Evolutionary conservation across 495 filamentous ascomycete species (phyloP).

Genomic region (Podospora pseudopauciseta): DNA sequence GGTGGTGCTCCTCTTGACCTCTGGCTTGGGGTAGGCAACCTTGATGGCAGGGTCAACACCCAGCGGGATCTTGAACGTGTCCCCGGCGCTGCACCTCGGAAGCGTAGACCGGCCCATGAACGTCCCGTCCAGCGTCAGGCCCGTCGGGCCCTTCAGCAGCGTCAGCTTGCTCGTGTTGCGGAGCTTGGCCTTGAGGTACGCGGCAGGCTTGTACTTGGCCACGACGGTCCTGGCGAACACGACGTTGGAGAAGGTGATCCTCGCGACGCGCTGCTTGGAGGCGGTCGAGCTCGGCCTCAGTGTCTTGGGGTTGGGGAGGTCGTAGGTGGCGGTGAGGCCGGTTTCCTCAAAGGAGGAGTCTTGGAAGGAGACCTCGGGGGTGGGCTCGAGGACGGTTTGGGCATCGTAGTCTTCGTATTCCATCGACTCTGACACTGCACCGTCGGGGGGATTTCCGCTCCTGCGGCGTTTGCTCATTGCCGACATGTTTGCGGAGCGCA

Average conservation of each 20-base stretch:
- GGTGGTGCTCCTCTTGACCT: slow-evolving; percentile 49
- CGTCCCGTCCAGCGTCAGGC: slow-evolving; percentile 64
- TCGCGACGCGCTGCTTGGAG: slow-evolving; percentile 48
- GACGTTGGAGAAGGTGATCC: slow-evolving; percentile 40
- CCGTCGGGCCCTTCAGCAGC: slow-evolving; percentile 57
- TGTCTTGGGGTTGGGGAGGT: slow-evolving; percentile 53
- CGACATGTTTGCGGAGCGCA: background rate
- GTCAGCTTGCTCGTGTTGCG: slow-evolving; percentile 57
- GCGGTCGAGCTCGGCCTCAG: slow-evolving; percentile 39
- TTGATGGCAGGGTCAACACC: slow-evolving; percentile 63
- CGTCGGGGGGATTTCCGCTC: no score
- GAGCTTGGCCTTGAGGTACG: slow-evolving; percentile 63
- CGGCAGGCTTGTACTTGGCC: slow-evolving; percentile 62
- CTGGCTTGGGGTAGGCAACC: slow-evolving; percentile 61
- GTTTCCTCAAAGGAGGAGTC: slow-evolving; percentile 45
- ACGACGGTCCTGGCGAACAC: slow-evolving; percentile 55
- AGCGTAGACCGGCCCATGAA: slow-evolving; percentile 62
- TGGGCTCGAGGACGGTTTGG: slow-evolving; percentile 28
- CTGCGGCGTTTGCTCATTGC: background rate
- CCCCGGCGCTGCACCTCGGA: slow-evolving; percentile 57
- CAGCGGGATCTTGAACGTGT: slow-evolving; percentile 57
- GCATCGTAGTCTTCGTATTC: slow-evolving; percentile 16
- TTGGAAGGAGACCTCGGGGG: slow-evolving; percentile 38
- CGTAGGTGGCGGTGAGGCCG: slow-evolving; percentile 62
- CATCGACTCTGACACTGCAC: no score